Evolutionary conservation across 2,329 filamentous ascomycete genomes (phyloP), one percentile per base, ranked within the genome.

Genomic region (Rutstroemia sp.): DNA sequence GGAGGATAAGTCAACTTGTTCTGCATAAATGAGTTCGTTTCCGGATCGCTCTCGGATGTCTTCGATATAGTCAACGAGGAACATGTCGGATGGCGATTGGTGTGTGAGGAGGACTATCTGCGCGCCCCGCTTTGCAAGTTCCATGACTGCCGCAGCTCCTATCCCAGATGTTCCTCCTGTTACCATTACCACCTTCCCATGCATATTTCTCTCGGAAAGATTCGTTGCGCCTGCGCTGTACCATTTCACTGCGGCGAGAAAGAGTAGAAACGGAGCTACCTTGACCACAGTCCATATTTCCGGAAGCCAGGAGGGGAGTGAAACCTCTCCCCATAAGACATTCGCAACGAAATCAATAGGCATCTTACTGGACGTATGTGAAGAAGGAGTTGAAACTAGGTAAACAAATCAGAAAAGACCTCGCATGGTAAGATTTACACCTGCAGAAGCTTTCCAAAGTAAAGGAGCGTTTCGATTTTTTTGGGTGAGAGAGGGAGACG

Each of bases 151-250:
- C 56, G 82, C 79, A 58, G 90, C 88, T 50, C 94, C 94, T 69
- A 99, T 88, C 14, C 94, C 94, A 47, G 92, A 92, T 52, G 94
- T 99, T 27, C 92, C 94, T 63, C 94, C 86, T 18, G 94, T 99
- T 52, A 99, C 82, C 78, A 99, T 86, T 46, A 96, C 80, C 49
- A 99, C 90, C 69, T 95, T 95, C 49, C 90, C 91, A 72, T 96
- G 91, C 85, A 99, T 91, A 55, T 87, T 79, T 58, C 90, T 81
- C 69, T 96, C 91, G 25, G 88, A 81, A 44, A 73, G 74, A 71
- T 94, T 96, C 63, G 73, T 75, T 12, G 85, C 81, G 63, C 94
- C 95, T 62, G 83, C 82, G 66, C 86, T 88, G 75, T 87, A 96
- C 67, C 78, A 77, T 77, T 96, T 97, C 25, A 88, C 61, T 8